These are phyloP conservation scores for Trifolium dubium DNA, from an alignment of 306 rosid genomes.

Conservation along the genomic window DNA sequence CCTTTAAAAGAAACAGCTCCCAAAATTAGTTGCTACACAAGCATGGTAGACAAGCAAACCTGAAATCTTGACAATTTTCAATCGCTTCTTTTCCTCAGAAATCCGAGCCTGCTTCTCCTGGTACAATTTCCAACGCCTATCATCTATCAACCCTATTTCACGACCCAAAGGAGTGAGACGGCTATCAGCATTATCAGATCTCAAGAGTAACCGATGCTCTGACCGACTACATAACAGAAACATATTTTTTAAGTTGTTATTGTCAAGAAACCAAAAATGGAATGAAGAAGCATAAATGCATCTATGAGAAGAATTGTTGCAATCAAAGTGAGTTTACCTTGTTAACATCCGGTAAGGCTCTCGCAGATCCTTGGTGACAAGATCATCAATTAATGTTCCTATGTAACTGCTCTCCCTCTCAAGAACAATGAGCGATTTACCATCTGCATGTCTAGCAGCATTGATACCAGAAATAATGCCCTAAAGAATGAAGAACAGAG, in stretches of 20 bases:
- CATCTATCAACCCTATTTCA: slow-evolving; percentile 93
- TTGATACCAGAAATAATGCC: slow-evolving; percentile 94
- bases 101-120: slow-evolving; percentile 85
- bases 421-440: slow-evolving; percentile 80
- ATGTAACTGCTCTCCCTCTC: slow-evolving; percentile 96
- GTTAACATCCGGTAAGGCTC: slow-evolving; percentile 57
- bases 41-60: slow-evolving; percentile 51
- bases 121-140: slow-evolving; percentile 90
- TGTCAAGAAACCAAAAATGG: slow-evolving; percentile 20
- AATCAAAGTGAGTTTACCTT: slow-evolving; percentile 40
- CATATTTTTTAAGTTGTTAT: background rate
- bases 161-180: slow-evolving; percentile 92
- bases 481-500: slow-evolving; percentile 45
- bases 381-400: slow-evolving; percentile 85
- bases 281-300: slow-evolving; percentile 32
- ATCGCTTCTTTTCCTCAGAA: slow-evolving; percentile 84
- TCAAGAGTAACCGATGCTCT: slow-evolving; percentile 92
- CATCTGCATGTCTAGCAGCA: slow-evolving; percentile 89
- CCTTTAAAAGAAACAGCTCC: slow-evolving; percentile 23
- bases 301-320: slow-evolving; percentile 23
- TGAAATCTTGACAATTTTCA: slow-evolving; percentile 79
- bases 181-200: slow-evolving; percentile 97
- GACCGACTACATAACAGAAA: slow-evolving; percentile 73
- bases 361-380: slow-evolving; percentile 54
- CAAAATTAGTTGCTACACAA: slow-evolving; percentile 25